phyloP scores from a whole-genome alignment of 805 yeast species.

The Candida golubevii region DNA sequence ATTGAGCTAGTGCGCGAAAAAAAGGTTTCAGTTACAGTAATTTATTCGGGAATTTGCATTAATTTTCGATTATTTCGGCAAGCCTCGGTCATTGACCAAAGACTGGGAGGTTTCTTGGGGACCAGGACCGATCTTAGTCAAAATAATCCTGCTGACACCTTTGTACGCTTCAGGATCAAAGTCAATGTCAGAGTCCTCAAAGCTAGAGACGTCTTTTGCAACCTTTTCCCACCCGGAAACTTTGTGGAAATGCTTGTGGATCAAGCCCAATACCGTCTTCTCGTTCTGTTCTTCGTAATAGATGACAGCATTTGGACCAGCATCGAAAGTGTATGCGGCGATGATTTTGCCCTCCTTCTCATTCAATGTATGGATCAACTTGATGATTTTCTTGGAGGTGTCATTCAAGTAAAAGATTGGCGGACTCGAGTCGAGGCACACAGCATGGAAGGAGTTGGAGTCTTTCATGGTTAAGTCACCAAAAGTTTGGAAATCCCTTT shows the following conservation, averaged over 20 bases:
- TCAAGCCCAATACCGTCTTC: conserved; percentile 62
- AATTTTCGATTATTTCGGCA: conserved; percentile 41
- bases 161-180: conserved; percentile 50
- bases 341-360: conserved; percentile 58
- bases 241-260: conserved; percentile 54
- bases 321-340: conserved; percentile 97
- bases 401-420: conserved; percentile 62
- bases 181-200: conserved; percentile 26
- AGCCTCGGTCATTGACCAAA: conserved; percentile 56
- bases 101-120: conserved; percentile 60
- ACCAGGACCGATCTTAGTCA: conserved; percentile 85
- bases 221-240: conserved; percentile 66
- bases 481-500: conserved; percentile 73
- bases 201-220: conserved; percentile 13
- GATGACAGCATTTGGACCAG: conserved; percentile 98
- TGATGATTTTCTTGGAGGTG: conserved; percentile 20
- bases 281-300: conserved; percentile 82
- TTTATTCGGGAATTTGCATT: no score
- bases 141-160: conserved; percentile 80
- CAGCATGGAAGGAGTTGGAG: conserved; percentile 96
- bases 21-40: no score
- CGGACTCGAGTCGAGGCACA: conserved; percentile 92
- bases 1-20: no score
- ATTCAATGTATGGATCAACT: conserved; percentile 59
- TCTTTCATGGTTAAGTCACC: conserved; percentile 94